Conservation (phyloP, 768 basidiomycete genomes). For the Trametes elegans region DNA sequence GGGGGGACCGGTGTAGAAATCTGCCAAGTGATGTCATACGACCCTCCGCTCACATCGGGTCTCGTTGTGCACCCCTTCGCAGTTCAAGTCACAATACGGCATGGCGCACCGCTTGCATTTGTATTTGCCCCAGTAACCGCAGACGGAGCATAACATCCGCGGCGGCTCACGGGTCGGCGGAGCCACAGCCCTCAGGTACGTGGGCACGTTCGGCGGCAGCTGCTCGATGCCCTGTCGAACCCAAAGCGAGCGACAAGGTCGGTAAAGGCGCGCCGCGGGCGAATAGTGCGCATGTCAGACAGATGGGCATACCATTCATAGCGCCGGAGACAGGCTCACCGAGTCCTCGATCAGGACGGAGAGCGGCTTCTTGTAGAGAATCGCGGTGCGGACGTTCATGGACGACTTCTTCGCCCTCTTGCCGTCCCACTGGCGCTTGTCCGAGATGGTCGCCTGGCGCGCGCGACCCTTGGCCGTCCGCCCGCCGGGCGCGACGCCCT, state of each 20-base stretch:
- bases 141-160: conserved; percentile 78
- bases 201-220: conserved; percentile 51
- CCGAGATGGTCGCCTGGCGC: conserved; percentile 62
- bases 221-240: conserved; percentile 54
- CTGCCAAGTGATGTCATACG: conserved; percentile 41
- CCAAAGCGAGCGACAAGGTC: neutral
- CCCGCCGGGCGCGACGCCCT: conserved; percentile 39
- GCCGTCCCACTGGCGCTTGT: conserved; percentile 62
- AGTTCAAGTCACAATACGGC: conserved; percentile 73
- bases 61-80: conserved; percentile 72
- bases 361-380: conserved; percentile 82
- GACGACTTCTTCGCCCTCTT: conserved; percentile 75
- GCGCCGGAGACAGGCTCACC: conserved; percentile 44
- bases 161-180: conserved; percentile 62
- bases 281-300: neutral
- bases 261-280: neutral
- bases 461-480: conserved; percentile 63
- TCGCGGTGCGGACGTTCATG: conserved; percentile 75
- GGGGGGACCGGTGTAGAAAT: no score
- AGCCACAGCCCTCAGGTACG: conserved; percentile 69
- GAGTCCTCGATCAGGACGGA: conserved; percentile 74
- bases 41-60: conserved; percentile 78
- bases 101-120: conserved; percentile 76
- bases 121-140: conserved; percentile 82
- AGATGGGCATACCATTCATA: neutral